These are phyloP conservation scores for Fusarium napiforme DNA, from an alignment of 2,329 filamentous ascomycete genomes.

Conservation along the genomic window DNA sequence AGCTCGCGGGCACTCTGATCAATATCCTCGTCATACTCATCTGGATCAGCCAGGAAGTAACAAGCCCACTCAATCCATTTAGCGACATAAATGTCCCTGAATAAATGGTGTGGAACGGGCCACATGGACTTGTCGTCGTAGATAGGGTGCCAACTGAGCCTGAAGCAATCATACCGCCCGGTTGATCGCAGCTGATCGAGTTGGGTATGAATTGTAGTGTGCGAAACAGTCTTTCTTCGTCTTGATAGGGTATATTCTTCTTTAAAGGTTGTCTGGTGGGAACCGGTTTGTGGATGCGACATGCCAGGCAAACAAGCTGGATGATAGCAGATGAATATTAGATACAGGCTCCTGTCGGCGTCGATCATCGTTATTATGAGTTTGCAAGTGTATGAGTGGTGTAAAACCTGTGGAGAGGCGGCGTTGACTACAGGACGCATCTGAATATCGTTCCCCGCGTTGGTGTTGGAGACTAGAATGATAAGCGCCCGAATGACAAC, in stretches of 20 bases:
- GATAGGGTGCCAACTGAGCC: conserved; percentile 63
- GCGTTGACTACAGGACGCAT: not conserved
- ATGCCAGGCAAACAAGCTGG: conserved; percentile 24
- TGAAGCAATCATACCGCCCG: conserved; percentile 67
- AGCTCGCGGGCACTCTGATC: conserved; percentile 51
- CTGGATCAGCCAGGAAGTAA: conserved; percentile 1
- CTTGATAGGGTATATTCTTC: conserved; percentile 50
- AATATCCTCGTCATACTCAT: conserved; percentile 19
- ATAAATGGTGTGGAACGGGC: conserved; percentile 67
- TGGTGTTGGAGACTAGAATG: not conserved
- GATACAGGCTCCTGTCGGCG: not conserved
- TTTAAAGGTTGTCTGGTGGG: conserved; percentile 50
- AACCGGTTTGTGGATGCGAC: conserved; percentile 51
- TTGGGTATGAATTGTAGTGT: conserved; percentile 60
- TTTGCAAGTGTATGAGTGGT: not conserved
- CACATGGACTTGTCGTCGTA: conserved; percentile 62
- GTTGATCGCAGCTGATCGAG: conserved; percentile 63
- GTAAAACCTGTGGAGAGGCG: not conserved
- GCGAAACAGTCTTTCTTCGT: conserved; percentile 49
- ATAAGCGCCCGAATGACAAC: conserved; percentile 7
- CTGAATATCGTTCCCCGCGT: not conserved
- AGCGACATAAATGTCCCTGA: conserved; percentile 61
- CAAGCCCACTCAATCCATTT: conserved; percentile 18
- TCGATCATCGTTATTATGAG: not conserved
- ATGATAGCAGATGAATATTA: not conserved